Base-by-base conservation (phyloP, 2,329 filamentous ascomycete species). In the Fusarium globosum region DNA sequence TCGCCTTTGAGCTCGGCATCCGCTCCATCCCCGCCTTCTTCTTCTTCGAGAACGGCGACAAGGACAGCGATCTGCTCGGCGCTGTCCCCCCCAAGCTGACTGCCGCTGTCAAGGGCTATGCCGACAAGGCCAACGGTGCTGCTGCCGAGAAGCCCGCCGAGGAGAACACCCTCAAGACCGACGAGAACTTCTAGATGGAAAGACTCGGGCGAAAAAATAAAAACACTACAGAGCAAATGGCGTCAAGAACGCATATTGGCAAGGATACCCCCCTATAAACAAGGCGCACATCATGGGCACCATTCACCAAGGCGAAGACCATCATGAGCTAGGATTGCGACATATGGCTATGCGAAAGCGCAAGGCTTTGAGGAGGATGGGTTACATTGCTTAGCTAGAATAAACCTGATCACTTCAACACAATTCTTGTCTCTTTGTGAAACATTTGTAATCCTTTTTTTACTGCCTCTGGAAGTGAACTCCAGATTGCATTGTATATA, bases 11-110 rank as follows among this genome's bases (percentile, higher is more conserved):
- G 69, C 86, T 89, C 76, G 81, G 83, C 78, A 83, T 91, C 77
- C 83, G 84, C 33, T 85, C 87, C 77, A 88, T 91, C 83, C 89
- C 89, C 15, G 88, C 88, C 45, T 90, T 91, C 79, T 82, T 88
- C 78, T 87, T 90, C 82, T 90, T 91, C 80, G 85, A 88, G 81
- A 83, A 88, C 57, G 88, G 88, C 61, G 81, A 85, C 48, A 83
- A 83, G 79, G 81, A 61, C 76, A 84, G 86, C 75, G 84, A 82
- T 75, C 79, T 88, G 48, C 81, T 83, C 45, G 84, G 83, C 46
- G 82, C 81, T 41, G 82, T 79, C 61, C 81, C 81, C 10, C 70
- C 78, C 12, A 80, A 78, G 53, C 77, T 84, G 57, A 70, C 80
- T 68, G 79, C 79, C 65, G 60, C 73, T 26, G 71, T 82, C 45